Evolutionary conservation across 202 grass and related monocot species (phyloP), one percentile per base, ranked within the genome.

Genomic region (Hordeum pubiflorum): DNA sequence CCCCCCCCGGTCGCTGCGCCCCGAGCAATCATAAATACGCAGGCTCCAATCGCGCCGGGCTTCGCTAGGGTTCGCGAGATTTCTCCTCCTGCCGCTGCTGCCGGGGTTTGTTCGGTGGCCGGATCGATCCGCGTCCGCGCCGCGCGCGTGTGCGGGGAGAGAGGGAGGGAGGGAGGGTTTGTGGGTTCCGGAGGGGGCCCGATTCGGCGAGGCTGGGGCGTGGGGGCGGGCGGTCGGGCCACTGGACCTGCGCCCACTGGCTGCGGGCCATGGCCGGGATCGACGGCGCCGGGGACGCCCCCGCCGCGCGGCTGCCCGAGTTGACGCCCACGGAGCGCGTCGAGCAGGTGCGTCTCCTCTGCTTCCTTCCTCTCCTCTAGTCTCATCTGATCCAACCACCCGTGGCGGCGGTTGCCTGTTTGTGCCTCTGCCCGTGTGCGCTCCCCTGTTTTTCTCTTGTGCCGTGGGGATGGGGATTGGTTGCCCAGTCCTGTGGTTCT

Each of bases 261-360:
- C 76, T 97, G 94, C 91, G 4, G 33, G 4, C 89, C 83, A 93
- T 94, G 91, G 89, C 91, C 34, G 94, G 91, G 58, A 93, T 93
- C 78, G 78, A 89, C 82, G 55, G n/a, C 50, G 71, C 27, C 63
- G 84, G 58, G n/a, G 31, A 39, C 79, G 55, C 5, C 18, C 31
- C 87, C 41, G 79, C 55, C 24, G 55, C 57, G 15, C 20, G 48
- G 75, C 79, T 58, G 29, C 73, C 74, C 55, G 87, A 72, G 75
- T 2, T 85, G 82, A 86, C 91, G 23, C 75, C 79, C 6, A 15
- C 29, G 23, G 80, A 88, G 81, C 88, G 79, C 23, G 63, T 93
- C 80, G 66, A 88, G 41, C 76, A 93, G 88, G 91, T 80, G 24
- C 37, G 63, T 2, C 7, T 8, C 66, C 10, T 1, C 36, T 23